These are phyloP conservation scores for Micromonas commoda DNA, from an alignment of 139 green algal species.

Conservation along the genomic window DNA sequence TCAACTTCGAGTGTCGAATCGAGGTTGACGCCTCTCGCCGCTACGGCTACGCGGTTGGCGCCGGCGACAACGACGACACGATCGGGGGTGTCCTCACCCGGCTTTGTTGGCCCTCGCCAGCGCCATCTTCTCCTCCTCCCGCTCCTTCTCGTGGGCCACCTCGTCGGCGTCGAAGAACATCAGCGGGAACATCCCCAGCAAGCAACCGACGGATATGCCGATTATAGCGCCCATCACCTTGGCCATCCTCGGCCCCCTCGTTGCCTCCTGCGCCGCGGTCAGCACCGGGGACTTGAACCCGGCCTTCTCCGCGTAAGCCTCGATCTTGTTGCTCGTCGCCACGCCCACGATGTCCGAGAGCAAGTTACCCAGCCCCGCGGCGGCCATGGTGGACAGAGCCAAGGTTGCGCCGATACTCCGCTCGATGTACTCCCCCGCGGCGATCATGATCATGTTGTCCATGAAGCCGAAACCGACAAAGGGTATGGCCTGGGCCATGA, in stretches of 20 bases:
- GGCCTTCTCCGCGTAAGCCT: conserved; percentile 6
- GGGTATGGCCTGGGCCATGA: conserved; percentile 31
- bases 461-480: conserved; percentile 56
- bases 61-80: no score
- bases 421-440: conserved; percentile 65
- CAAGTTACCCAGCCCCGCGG: conserved; percentile 44
- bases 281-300: conserved; percentile 17
- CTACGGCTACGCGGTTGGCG: no score
- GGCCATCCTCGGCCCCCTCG: conserved; percentile 16
- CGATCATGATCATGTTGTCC: conserved; percentile 59
- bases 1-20: no score
- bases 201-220: conserved; percentile 55
- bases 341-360: conserved; percentile 49
- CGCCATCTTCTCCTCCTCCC: neutral
- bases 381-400: conserved; percentile 41
- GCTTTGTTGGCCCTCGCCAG: no score
- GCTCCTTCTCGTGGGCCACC: neutral
- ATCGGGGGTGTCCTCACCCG: no score
- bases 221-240: conserved; percentile 38
- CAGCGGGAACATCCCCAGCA: conserved; percentile 58
- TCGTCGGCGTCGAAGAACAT: conserved; percentile 31
- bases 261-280: conserved; percentile 13
- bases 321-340: conserved; percentile 35
- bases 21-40: no score
- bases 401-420: conserved; percentile 33